Base-by-base conservation (phyloP, 2,329 filamentous ascomycete species). In the Chrysoporthe cubensis region DNA sequence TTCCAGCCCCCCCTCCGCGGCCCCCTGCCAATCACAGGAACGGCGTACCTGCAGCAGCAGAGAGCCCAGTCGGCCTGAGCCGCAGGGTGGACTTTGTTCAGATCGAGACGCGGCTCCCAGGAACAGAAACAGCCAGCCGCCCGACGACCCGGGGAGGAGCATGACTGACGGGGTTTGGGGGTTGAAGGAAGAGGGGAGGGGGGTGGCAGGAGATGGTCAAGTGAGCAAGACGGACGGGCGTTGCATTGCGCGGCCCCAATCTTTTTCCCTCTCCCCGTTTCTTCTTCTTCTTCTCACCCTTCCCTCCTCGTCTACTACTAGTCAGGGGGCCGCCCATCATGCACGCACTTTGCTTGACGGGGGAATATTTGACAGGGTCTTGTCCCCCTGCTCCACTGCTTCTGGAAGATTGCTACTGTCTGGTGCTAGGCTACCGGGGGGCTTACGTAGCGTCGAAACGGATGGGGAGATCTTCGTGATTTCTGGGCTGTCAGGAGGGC, bases 11-110 rank as follows among this genome's bases (percentile, higher is more conserved):
- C 26, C 26, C 26, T 26, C 26, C 26, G 2, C 26, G 26, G 26
- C 11, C 50, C 50, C 50, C 50, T 54, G 50, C 64, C 57, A 66
- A 57, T 62, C 9, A 46, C 34, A 37, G 62, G 48, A 58, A 18
- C 37, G 58, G 9, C 46, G 58, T 62, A 60, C 42, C 21, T 48
- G n/a, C 64, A 52, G 57, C 58, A 62, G 57, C 54, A 44, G 44
- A 5, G 6, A 18, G 21, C 11, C 9, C 46, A 50, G 18, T 11
- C 9, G 64, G 57, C 44, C 64, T 44, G 64, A 32, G 57, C 57
- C 57, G 64, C 18, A 37, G 57, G 37, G 64, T 61, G 57, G 37
- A 42, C 46, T 50, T 48, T 6, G 3, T 1, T 21, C 8, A 50
- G 18, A 21, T 11, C 9, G 9, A 50, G n/a, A 21, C 7, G 48